Evolutionary conservation across 2,329 filamentous ascomycete species (phyloP).

Genomic region (Exophiala lecanii-corni): DNA sequence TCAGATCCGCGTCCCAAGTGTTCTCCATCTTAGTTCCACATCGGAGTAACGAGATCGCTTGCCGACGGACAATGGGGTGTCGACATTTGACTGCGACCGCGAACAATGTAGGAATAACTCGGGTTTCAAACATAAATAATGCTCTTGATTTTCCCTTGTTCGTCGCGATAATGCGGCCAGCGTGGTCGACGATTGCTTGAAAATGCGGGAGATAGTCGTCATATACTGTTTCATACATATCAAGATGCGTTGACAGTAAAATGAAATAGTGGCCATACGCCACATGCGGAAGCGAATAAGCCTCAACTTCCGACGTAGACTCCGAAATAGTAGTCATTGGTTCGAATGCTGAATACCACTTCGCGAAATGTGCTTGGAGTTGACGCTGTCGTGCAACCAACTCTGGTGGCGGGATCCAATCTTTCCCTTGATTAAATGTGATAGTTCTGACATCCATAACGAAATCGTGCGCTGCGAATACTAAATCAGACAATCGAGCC

Average conservation of each 20-base stretch:
- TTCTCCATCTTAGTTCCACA: slow-evolving; percentile 4
- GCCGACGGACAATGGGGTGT: background rate
- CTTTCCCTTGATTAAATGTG: slow-evolving; percentile 7
- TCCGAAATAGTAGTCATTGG: background rate
- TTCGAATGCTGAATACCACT: background rate
- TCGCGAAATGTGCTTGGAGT: slow-evolving; percentile 3
- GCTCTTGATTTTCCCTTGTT: background rate
- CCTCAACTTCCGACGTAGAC: background rate
- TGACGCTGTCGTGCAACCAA: background rate
- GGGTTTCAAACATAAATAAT: slow-evolving; percentile 1
- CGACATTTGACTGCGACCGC: slow-evolving; percentile 4
- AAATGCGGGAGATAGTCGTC: background rate
- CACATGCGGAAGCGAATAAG: background rate
- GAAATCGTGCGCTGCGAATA: slow-evolving; percentile 11
- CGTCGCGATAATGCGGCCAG: background rate
- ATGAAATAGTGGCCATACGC: background rate
- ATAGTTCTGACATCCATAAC: slow-evolving; percentile 5
- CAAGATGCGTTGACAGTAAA: background rate
- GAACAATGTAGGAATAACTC: slow-evolving; percentile 1
- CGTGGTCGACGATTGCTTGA: slow-evolving; percentile 2
- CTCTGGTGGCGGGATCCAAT: slow-evolving; percentile 8
- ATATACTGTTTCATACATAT: background rate
- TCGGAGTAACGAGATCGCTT: slow-evolving; percentile 1
- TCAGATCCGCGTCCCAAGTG: background rate
- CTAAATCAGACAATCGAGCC: slow-evolving; percentile 5